These are phyloP conservation scores for Podospora conica DNA, from an alignment of 495 filamentous ascomycete genomes.

Conservation along the genomic window DNA sequence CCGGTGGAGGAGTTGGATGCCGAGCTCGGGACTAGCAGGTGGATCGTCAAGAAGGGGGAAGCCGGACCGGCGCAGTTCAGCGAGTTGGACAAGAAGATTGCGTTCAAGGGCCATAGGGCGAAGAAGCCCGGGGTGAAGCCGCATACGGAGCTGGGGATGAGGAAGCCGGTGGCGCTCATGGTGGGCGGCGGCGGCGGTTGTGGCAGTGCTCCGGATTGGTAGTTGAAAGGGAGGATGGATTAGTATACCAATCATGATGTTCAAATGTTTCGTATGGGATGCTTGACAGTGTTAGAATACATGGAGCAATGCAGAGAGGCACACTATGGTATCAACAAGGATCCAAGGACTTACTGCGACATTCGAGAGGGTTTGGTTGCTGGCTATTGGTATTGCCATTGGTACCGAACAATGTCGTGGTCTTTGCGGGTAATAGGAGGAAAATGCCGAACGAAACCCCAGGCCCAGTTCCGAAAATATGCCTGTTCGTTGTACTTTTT, in stretches of 20 bases:
- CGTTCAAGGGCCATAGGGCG: slow-evolving; percentile 33
- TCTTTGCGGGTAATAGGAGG: no score
- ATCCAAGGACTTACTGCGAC: not conserved
- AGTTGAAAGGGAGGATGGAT: not conserved
- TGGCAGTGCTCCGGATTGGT: slow-evolving; percentile 13
- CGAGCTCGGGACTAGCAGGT: slow-evolving; percentile 72
- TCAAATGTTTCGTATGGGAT: not conserved
- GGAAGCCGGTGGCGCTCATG: slow-evolving; percentile 40
- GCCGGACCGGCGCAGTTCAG: slow-evolving; percentile 53
- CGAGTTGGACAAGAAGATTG: slow-evolving; percentile 61
- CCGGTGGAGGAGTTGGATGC: slow-evolving; percentile 79
- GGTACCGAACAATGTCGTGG: no score
- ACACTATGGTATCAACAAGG: not conserved
- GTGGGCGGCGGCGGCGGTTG: slow-evolving; percentile 42
- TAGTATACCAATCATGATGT: not conserved
- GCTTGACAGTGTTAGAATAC: not conserved
- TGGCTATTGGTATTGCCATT: no score
- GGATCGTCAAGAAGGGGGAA: slow-evolving; percentile 76
- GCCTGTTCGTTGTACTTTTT: no score
- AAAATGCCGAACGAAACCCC: no score
- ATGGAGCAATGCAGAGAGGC: not conserved
- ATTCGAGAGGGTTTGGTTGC: no score
- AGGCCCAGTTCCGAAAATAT: no score
- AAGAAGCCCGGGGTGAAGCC: slow-evolving; percentile 39
- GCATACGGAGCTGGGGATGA: slow-evolving; percentile 36